Evolutionary conservation across 805 yeast species (phyloP).

Genomic region (Isabelozyma rhagii): DNA sequence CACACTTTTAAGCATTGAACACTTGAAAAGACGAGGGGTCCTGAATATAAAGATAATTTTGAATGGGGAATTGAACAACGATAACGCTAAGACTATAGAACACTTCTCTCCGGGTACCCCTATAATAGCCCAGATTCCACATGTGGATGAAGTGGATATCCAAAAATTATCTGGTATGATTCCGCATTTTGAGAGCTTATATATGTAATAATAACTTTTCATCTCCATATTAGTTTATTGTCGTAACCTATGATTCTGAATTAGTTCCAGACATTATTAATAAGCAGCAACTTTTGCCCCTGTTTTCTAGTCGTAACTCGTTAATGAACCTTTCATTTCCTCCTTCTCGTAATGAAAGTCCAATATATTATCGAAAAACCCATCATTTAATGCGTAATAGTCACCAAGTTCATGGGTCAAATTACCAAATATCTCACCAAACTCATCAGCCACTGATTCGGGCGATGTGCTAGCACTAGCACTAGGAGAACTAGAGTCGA

Average conservation of each 20-base stretch:
- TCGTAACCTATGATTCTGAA: background rate
- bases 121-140: slow-evolving; percentile 11
- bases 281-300: too few relatives aligned
- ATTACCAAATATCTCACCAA: background rate
- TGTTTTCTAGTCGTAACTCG: too few relatives aligned
- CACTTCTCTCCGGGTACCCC: slow-evolving; percentile 12
- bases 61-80: slow-evolving; percentile 17
- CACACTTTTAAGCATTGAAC: slow-evolving; percentile 20
- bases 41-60: slow-evolving; percentile 16
- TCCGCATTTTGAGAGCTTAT: background rate
- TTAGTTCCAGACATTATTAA: background rate
- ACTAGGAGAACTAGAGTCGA: background rate
- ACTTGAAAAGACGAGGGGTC: slow-evolving; percentile 13
- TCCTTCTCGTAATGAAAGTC: background rate
- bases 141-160: background rate
- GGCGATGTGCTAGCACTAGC: background rate
- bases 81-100: slow-evolving; percentile 13
- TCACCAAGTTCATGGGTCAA: background rate
- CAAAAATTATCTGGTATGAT: background rate
- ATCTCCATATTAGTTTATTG: too few relatives aligned
- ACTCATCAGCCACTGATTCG: background rate
- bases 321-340: background rate
- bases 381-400: background rate
- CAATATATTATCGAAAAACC: background rate
- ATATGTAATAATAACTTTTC: background rate